These are phyloP conservation scores for Cyclotella cryptica DNA, from an alignment of 108 stramenopile genomes.

Conservation along the genomic window DNA sequence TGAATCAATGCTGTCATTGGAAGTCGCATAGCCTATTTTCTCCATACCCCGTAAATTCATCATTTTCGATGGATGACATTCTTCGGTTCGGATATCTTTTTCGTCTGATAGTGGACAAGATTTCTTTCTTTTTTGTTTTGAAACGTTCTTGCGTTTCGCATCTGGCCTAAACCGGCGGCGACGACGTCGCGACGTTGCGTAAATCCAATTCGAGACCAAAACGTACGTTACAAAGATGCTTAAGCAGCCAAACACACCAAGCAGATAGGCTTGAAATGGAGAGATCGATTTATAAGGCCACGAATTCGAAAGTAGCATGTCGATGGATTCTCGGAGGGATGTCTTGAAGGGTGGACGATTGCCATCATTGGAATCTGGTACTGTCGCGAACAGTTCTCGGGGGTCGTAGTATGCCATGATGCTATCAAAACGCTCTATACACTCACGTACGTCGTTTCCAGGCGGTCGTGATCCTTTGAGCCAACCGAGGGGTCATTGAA, in stretches of 20 bases:
- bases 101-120: too few relatives aligned
- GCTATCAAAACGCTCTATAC: neutral
- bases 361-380: neutral
- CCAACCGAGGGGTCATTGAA: neutral
- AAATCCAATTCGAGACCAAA: slow-evolving; percentile 17
- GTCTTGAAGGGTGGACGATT: neutral
- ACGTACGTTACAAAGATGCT: slow-evolving; percentile 8
- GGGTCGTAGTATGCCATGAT: neutral
- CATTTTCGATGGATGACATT: too few relatives aligned
- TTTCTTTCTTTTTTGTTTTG: neutral
- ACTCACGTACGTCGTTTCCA: neutral
- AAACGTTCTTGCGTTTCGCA: neutral
- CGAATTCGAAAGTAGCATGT: neutral
- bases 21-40: too few relatives aligned
- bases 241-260: slow-evolving; percentile 23
- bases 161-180: neutral
- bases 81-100: too few relatives aligned
- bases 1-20: too few relatives aligned
- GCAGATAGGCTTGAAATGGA: slow-evolving; percentile 36
- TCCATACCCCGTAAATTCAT: too few relatives aligned
- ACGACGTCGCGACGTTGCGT: neutral
- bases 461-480: neutral
- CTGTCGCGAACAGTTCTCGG: neutral
- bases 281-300: slow-evolving; percentile 36
- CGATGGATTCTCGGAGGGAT: neutral